Evolutionary conservation across 1,284 basidiomycete genomes (phyloP).

Genomic region (Ganoderma meredithae): DNA sequence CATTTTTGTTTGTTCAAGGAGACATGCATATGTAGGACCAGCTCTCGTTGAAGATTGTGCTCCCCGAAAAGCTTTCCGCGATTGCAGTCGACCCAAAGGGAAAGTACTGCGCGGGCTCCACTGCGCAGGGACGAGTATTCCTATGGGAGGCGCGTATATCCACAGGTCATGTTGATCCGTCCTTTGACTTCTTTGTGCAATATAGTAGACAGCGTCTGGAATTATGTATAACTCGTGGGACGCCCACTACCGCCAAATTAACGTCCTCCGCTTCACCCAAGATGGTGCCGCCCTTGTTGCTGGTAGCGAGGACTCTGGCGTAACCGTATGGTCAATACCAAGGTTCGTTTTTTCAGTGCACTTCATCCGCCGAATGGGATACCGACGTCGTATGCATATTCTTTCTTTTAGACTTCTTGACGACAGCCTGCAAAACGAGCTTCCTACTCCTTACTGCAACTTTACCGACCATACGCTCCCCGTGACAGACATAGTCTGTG

Average conservation of each 20-base stretch:
- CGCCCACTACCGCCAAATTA: conserved; percentile 92
- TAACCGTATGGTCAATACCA: conserved; percentile 90
- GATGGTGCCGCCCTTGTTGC: conserved; percentile 86
- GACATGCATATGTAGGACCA: conserved; percentile 67
- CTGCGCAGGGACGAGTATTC: conserved; percentile 88
- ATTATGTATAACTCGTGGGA: conserved; percentile 91
- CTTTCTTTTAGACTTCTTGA: conserved; percentile 64
- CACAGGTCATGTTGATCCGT: conserved; percentile 4
- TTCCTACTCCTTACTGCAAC: conserved; percentile 80
- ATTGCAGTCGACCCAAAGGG: conserved; percentile 80
- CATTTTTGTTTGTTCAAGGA: too few relatives aligned
- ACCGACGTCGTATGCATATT: background rate
- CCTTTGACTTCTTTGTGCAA: conserved; percentile 31
- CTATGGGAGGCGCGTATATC: conserved; percentile 86
- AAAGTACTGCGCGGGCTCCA: conserved; percentile 86
- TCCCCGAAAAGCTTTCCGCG: conserved; percentile 89
- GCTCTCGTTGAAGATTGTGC: conserved; percentile 83
- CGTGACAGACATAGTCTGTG: conserved; percentile 83
- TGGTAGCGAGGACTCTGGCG: conserved; percentile 89
- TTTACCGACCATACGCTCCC: conserved; percentile 93
- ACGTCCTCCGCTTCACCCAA: conserved; percentile 81
- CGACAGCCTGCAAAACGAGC: conserved; percentile 71
- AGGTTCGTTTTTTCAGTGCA: conserved; percentile 57
- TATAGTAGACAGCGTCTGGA: conserved; percentile 83
- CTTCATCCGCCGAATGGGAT: background rate